These are phyloP conservation scores for Plasmodium sp. DNA, from an alignment of 169 alveolate species.

Conservation along the genomic window DNA sequence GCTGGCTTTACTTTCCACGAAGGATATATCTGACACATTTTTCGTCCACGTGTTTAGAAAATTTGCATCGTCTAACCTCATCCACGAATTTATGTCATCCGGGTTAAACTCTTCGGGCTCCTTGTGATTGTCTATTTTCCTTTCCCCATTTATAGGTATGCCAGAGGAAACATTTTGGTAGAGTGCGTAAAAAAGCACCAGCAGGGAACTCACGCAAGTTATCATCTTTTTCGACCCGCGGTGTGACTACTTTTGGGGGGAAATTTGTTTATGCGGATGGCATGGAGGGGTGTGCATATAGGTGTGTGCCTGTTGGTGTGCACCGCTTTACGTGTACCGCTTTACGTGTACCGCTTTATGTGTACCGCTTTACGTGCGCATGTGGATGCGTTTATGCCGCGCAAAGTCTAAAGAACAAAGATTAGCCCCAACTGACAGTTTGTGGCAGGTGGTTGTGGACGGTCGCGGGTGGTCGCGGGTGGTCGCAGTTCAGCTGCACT, in stretches of 20 bases:
- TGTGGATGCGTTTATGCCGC: neutral
- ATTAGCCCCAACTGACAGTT: neutral
- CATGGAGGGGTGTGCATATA: neutral
- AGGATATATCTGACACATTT: constrained; percentile 19
- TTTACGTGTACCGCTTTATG: neutral
- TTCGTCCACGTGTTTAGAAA: neutral
- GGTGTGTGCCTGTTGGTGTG: neutral
- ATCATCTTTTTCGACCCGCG: neutral
- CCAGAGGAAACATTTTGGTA: neutral
- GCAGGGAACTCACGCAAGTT: neutral
- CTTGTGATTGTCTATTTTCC: neutral
- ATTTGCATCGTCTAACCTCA: neutral
- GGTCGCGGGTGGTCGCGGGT: neutral
- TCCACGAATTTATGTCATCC: constrained; percentile 4
- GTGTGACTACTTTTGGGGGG: neutral
- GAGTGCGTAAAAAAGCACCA: neutral
- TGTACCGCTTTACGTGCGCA: neutral
- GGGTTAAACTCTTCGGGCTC: neutral
- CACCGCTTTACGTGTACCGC: neutral
- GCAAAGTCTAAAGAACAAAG: neutral
- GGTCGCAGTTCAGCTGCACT: neutral
- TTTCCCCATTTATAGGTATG: neutral
- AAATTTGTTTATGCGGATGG: neutral
- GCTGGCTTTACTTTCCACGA: neutral
- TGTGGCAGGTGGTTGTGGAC: neutral